Conservation (phyloP, 2,329 filamentous ascomycete genomes). For the Chrysoporthe austroafricana region DNA sequence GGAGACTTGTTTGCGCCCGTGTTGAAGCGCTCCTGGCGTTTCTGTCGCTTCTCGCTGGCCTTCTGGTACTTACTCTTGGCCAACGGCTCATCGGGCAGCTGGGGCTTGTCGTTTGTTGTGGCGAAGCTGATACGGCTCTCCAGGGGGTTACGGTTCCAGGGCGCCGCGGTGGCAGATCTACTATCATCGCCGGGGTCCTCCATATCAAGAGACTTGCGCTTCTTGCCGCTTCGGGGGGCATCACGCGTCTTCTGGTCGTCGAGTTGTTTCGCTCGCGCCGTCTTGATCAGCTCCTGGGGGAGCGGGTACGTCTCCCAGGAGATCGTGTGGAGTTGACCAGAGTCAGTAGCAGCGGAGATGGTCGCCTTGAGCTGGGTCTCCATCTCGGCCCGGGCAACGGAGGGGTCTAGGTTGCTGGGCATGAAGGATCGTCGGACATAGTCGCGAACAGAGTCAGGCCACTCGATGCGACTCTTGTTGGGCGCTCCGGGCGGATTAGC, state of each 20-base stretch:
- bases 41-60: slow-evolving; percentile 84
- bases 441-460: slow-evolving; percentile 78
- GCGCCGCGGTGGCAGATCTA: slow-evolving; percentile 52
- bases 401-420: slow-evolving; percentile 67
- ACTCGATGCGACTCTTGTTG: slow-evolving; percentile 69
- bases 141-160: slow-evolving; percentile 70
- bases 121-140: slow-evolving; percentile 77
- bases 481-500: slow-evolving; percentile 37
- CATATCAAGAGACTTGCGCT: slow-evolving; percentile 79
- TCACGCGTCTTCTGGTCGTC: slow-evolving; percentile 27
- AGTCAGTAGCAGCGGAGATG: slow-evolving; percentile 81
- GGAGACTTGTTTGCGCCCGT: slow-evolving; percentile 60
- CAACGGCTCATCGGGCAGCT: slow-evolving; percentile 46
- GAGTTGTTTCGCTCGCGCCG: slow-evolving; percentile 57
- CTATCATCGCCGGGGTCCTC: slow-evolving; percentile 56
- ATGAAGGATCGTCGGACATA: slow-evolving; percentile 93
- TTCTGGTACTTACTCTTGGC: slow-evolving; percentile 83
- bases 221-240: slow-evolving; percentile 52
- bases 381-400: slow-evolving; percentile 71
- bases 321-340: slow-evolving; percentile 69
- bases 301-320: slow-evolving; percentile 85
- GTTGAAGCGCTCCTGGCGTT: slow-evolving; percentile 70
- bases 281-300: slow-evolving; percentile 80
- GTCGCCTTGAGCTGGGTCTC: slow-evolving; percentile 83
- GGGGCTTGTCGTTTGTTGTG: slow-evolving; percentile 51